A percentile compares a stretch with the other conserved stretches of the same genome.
Conservation (phyloP, 192 early-diverging fungal genomes). For the Phycomyces nitens region DNA sequence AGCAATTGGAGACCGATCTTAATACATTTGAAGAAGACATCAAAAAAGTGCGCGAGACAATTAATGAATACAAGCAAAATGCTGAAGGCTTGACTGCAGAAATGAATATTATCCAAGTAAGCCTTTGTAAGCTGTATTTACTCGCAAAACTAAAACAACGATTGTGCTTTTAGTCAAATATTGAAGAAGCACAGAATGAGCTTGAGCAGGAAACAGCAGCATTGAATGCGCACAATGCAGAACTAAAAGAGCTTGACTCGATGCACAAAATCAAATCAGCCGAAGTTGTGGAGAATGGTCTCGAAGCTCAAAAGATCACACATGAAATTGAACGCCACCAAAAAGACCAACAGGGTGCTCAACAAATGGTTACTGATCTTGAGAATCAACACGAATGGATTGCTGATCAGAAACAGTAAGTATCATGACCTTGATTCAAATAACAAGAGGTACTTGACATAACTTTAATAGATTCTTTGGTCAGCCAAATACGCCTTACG, state of each 20-base stretch:
- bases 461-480: constrained; percentile 69
- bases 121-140: not conserved
- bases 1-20: constrained; percentile 55
- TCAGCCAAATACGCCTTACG: constrained; percentile 72
- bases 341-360: constrained; percentile 52
- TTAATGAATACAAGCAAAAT: constrained; percentile 44
- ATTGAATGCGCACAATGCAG: constrained; percentile 73
- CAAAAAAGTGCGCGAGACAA: constrained; percentile 40
- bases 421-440: constrained; percentile 1
- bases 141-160: too few species aligned
- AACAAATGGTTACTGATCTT: constrained; percentile 45
- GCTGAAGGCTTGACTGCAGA: constrained; percentile 22
- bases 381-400: constrained; percentile 81
- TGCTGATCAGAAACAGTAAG: constrained; percentile 75
- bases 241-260: constrained; percentile 68
- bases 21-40: constrained; percentile 40
- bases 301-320: constrained; percentile 77
- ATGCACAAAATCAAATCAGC: constrained; percentile 62
- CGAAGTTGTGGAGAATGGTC: constrained; percentile 61
- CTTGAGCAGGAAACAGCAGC: constrained; percentile 52
- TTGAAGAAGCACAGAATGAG: not conserved
- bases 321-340: constrained; percentile 75
- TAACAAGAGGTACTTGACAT: too few species aligned
- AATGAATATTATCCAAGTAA: constrained; percentile 17
- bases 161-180: not conserved